These are phyloP conservation scores for Hygrophila difformis DNA, from an alignment of 257 asterid genomes.

Conservation along the genomic window DNA sequence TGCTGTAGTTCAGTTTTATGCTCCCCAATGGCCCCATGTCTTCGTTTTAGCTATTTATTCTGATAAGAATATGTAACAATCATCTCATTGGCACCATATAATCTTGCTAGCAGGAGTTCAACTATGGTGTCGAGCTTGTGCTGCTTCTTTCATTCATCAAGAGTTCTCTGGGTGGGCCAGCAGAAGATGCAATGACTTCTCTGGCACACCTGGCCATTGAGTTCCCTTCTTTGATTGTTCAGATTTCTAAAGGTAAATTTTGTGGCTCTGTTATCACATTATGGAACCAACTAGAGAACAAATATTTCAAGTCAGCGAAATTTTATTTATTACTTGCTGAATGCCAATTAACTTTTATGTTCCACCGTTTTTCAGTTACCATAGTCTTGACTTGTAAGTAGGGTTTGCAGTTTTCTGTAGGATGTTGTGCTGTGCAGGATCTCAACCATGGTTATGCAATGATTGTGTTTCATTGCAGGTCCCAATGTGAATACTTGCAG, in stretches of 20 bases:
- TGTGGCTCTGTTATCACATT: background rate
- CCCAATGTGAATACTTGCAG: constrained; percentile 25
- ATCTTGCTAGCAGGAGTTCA: constrained; percentile 63
- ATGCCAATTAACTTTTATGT: background rate
- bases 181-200: constrained; percentile 57
- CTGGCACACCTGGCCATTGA: constrained; percentile 38
- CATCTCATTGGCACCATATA: background rate
- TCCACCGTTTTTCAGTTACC: background rate
- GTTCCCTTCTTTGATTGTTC: constrained; percentile 68
- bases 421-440: constrained; percentile 1
- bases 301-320: constrained; percentile 1
- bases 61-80: constrained; percentile 2
- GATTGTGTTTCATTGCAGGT: constrained; percentile 32
- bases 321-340: constrained; percentile 8
- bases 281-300: background rate
- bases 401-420: background rate
- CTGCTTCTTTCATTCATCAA: constrained; percentile 48
- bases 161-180: constrained; percentile 46
- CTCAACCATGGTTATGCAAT: constrained; percentile 1
- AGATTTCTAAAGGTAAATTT: constrained; percentile 57
- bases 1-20: constrained; percentile 9
- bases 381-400: too few species aligned
- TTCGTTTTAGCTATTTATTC: constrained; percentile 2
- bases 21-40: constrained; percentile 6
- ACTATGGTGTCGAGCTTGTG: constrained; percentile 62